A percentile compares a stretch with the other conserved stretches of the same genome.
Evolutionary conservation across 2,329 filamentous ascomycete genomes (phyloP).

Genomic region (Colletotrichum musae): DNA sequence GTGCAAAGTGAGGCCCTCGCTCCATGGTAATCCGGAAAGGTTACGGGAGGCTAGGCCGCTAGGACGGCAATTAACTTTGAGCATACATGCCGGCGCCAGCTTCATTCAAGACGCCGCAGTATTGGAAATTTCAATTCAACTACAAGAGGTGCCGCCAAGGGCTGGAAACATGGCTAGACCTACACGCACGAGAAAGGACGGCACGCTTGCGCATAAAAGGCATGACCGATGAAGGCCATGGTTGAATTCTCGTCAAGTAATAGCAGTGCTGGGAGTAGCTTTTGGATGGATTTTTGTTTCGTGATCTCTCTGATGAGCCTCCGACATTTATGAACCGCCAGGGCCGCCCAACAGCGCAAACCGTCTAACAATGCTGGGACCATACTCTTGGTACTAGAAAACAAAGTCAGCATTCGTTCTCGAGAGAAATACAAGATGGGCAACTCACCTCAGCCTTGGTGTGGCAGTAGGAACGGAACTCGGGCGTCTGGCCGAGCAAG

Average conservation of each 20-base stretch:
- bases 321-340: slow-evolving; percentile 75
- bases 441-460: slow-evolving; percentile 81
- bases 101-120: not conserved
- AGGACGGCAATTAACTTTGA: too few relatives aligned
- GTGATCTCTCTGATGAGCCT: slow-evolving; percentile 26
- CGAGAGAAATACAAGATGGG: too few relatives aligned
- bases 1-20: too few relatives aligned
- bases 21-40: too few relatives aligned
- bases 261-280: slow-evolving; percentile 12
- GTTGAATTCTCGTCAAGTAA: slow-evolving; percentile 35
- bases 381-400: slow-evolving; percentile 90
- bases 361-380: slow-evolving; percentile 93
- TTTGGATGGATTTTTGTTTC: slow-evolving; percentile 23
- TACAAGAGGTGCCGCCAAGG: not conserved
- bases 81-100: not conserved
- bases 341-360: slow-evolving; percentile 95
- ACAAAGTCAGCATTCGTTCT: slow-evolving; percentile 37
- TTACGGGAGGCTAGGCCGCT: too few relatives aligned
- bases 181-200: slow-evolving; percentile 10
- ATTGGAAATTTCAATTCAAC: not conserved
- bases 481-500: slow-evolving; percentile 94
- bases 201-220: slow-evolving; percentile 20
- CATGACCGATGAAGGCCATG: slow-evolving; percentile 33
- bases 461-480: slow-evolving; percentile 99
- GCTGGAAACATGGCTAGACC: not conserved